Base-by-base conservation (phyloP, 306 rosid species). In the Prunus campanulata region DNA sequence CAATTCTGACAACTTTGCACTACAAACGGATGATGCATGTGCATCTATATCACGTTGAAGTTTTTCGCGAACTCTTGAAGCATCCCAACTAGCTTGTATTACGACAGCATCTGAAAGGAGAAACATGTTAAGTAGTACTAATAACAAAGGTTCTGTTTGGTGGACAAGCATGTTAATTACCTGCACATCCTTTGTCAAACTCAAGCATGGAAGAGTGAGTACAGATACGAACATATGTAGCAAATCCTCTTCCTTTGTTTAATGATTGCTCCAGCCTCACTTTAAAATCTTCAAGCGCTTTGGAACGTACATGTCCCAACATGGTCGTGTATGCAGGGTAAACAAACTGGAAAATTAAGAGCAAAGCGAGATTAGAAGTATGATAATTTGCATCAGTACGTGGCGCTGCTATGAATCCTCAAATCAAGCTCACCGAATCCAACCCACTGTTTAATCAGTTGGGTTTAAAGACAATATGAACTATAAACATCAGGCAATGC, bases 281-380 rank as follows among this genome's bases (percentile, higher is more conserved):
- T 87, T 90, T 89, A 48, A 90, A 89, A 76, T 66, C 70, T 9
- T 87, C 89, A 16, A 87, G 76, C 55, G 90, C 87, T 74, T 73
- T 78, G 80, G 90, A 69, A 29, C 90, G 86, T 44, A 94, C 79
- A 79, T 87, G 97, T 57, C 96, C 97, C 47, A 94, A 54, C 88
- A 90, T 61, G 68, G 87, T 71, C 52, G 82, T 75, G 80, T 87
- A 93, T 24, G 90, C 85, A 81, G 96, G 92, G 81, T 87, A 73
- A 74, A 93, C 89, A 69, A 82, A 66, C 98, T 93, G 93, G 52
- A 83, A 77, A 84, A 74, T 74, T 71, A 83, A 84, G 24, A 50
- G 2, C 24, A 46, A 66, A 57, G 18, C 5, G 16, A 63, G 15
- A 54, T 57, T 63, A 64, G 14, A 22, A 11, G 12, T 13, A 59